Percentiles rank a stretch among this genome's conserved stretches.
Evolutionary conservation across 78 protist species (phyloP).

Genomic region (Polysphondylium violaceum): DNA sequence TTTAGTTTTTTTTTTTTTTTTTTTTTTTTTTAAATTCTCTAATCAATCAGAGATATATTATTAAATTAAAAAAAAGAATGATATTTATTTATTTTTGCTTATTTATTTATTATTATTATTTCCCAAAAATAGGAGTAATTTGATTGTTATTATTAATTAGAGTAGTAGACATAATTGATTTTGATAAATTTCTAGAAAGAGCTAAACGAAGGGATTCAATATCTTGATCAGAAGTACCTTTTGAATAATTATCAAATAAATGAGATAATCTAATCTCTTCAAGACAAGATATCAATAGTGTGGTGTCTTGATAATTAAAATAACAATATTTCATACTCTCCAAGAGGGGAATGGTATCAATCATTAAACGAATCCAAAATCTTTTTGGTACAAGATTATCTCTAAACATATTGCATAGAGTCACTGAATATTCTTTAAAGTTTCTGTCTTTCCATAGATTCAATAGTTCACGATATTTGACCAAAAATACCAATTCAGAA

Average conservation of each 20-base stretch:
- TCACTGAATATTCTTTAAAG: constrained; percentile 49
- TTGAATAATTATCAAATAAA: constrained; percentile 44
- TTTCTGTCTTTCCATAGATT: constrained; percentile 54
- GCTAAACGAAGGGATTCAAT: constrained; percentile 41
- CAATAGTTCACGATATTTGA: constrained; percentile 59
- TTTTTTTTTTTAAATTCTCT: no score
- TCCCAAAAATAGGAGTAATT: no score
- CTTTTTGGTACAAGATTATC: constrained; percentile 41
- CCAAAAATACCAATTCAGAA: constrained; percentile 53
- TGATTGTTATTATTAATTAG: not conserved
- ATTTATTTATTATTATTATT: no score
- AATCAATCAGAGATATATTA: no score
- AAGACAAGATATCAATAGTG: constrained; percentile 6
- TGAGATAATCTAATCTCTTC: constrained; percentile 57
- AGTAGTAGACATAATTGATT: constrained; percentile 13
- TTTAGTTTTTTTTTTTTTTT: no score
- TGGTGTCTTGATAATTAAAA: constrained; percentile 36
- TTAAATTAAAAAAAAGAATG: no score
- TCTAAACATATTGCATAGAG: constrained; percentile 58
- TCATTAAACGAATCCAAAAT: constrained; percentile 40
- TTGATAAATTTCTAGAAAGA: constrained; percentile 56
- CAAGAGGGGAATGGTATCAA: constrained; percentile 46
- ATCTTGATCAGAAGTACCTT: constrained; percentile 15
- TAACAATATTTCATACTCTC: constrained; percentile 39
- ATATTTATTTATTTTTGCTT: no score